A percentile compares a stretch with the other conserved stretches of the same genome.
Evolutionary conservation across 176 grass and related monocot species (phyloP).

Genomic region (Zoysia pacifica): DNA sequence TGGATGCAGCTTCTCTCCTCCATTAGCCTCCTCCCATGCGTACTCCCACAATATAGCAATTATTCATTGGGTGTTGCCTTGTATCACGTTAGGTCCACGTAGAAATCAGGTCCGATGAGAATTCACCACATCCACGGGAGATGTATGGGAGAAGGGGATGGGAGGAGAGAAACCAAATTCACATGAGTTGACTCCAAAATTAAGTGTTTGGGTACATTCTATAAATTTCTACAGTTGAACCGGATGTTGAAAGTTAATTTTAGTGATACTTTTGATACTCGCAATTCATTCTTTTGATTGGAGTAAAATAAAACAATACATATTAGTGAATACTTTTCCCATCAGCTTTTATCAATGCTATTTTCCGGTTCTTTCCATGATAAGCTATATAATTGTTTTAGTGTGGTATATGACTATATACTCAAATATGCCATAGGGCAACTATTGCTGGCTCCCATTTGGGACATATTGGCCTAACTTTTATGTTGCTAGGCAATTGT

Average conservation of each 20-base stretch:
- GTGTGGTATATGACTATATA: not conserved
- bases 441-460: not conserved
- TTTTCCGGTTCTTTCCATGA: not conserved
- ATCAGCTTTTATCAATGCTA: not conserved
- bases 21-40: no score
- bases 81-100: no score
- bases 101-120: no score
- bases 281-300: constrained; percentile 9
- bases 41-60: no score
- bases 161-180: no score
- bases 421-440: not conserved
- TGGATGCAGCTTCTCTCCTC: not conserved
- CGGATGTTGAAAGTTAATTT: constrained; percentile 11
- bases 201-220: constrained; percentile 10
- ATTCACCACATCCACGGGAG: no score
- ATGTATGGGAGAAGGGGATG: no score
- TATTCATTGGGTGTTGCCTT: no score
- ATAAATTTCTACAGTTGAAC: constrained; percentile 12
- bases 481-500: constrained; percentile 1
- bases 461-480: constrained; percentile 7
- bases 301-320: not conserved
- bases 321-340: not conserved
- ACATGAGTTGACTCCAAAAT: not conserved
- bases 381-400: not conserved
- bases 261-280: constrained; percentile 2